These are phyloP conservation scores for Thielaviopsis populi DNA, from an alignment of 2,329 filamentous ascomycete genomes.

Conservation along the genomic window DNA sequence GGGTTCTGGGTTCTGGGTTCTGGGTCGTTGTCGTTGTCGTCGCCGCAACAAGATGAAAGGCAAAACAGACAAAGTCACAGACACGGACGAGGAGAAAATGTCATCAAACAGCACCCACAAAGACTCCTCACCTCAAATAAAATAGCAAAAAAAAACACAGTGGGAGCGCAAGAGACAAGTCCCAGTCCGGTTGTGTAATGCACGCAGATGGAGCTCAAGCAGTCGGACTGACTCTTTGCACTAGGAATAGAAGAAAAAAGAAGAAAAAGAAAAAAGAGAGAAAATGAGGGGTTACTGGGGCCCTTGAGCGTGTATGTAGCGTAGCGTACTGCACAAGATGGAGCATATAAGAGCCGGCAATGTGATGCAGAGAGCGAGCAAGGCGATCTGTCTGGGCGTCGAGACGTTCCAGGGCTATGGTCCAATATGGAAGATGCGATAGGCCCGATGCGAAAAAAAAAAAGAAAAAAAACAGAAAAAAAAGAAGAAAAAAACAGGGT, in stretches of 20 bases:
- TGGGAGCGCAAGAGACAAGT: slow-evolving; percentile 9
- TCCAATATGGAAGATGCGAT: not conserved
- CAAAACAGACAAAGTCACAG: not conserved
- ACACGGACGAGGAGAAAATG: not conserved
- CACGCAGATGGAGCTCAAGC: not conserved
- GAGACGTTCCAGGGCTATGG: not conserved
- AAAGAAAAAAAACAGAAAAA: too few species aligned
- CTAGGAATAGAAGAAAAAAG: not conserved
- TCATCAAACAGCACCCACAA: not conserved
- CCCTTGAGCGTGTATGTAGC: not conserved
- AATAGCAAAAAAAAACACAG: slow-evolving; percentile 11
- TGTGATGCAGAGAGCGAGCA: not conserved
- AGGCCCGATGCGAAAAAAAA: slow-evolving; percentile 5
- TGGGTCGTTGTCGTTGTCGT: too few species aligned
- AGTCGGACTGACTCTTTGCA: too few species aligned
- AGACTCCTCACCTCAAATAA: not conserved
- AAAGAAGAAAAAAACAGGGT: too few species aligned
- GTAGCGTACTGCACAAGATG: not conserved
- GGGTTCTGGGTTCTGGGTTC: too few species aligned
- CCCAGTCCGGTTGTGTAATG: slow-evolving; percentile 1
- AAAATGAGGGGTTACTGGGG: not conserved
- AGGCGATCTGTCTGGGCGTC: not conserved
- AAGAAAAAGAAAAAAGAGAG: not conserved
- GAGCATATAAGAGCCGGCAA: not conserved
- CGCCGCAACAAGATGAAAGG: not conserved